Base-by-base conservation (phyloP, 768 basidiomycete species). In the Amanita inopinata region DNA sequence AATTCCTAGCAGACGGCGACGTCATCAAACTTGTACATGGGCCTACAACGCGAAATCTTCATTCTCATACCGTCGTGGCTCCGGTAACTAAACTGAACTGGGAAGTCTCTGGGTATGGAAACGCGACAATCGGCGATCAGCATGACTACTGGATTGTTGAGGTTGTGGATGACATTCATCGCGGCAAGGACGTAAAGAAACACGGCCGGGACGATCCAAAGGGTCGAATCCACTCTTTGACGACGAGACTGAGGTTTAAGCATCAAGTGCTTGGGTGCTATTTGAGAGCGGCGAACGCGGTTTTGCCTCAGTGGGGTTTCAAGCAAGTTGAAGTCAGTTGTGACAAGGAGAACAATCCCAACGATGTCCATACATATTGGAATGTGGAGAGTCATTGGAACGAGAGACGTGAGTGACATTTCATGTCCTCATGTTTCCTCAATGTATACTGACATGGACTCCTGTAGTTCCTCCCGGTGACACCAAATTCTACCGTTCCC, bases 351-450 rank as follows among this genome's bases (percentile, higher is more conserved):
- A 85, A 92, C 53, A 76, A 86, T 52, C 80, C 78, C 1, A 69
- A 65, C 12, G 86, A 97, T 59, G 56, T 71, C 12, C 88, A 91
- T 60, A 94, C 92, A 2, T 87, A 91, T 55, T 99, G 96, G 96
- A 99, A 99, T 57, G 86, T 99, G 41, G 96, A 99, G 61, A 86
- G 80, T 54, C 96, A 99, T 59, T 91, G 84, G 86, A 99, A 99
- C 58, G 83, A 91, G 43, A 76, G 90, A 55, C 62, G 94, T 97
- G 54, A 55, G 93, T 78, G 3, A 25, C 7, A 28, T 33, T 47
- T 30, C 35, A 18, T 45, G 17, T 33, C 15, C 23, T 47, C 5
- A 40, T 43, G 2, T 11, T 48, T 10, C 30, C 15, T 45, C n/a
- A 34, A 27, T 32, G 3, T 17, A 20, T 18, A 31, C 35, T n/a